Conservation (phyloP, 2,329 filamentous ascomycete genomes). For the Ophiostoma piceae region DNA sequence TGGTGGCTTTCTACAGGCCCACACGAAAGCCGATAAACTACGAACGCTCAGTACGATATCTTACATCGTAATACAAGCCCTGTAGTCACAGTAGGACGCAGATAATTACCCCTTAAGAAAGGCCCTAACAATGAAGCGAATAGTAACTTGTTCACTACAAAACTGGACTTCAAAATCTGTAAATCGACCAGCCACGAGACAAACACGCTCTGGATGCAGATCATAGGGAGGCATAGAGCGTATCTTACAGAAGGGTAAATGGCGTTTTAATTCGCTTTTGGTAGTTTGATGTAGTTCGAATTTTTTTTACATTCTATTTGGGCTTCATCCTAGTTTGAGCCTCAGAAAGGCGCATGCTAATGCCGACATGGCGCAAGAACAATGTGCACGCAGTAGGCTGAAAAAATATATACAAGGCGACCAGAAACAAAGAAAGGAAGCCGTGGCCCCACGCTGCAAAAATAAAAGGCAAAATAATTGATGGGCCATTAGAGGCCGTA, state of each 20-base stretch:
- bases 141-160: background rate
- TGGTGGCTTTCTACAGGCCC: background rate
- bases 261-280: no score
- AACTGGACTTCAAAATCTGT: background rate
- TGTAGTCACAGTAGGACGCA: background rate
- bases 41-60: background rate
- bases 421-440: background rate
- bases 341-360: background rate
- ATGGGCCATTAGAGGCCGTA: background rate
- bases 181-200: background rate
- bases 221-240: background rate
- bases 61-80: no score
- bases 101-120: background rate
- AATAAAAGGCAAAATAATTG: background rate
- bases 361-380: background rate
- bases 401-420: background rate
- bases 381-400: background rate
- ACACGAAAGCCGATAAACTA: background rate
- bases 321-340: background rate
- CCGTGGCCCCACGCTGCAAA: no score
- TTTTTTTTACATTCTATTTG: background rate
- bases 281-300: background rate
- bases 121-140: background rate
- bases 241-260: no score
- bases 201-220: background rate